phyloP scores from a whole-genome alignment of 1,284 basidiomycete genomes.

The Naganishia liquefaciens region DNA sequence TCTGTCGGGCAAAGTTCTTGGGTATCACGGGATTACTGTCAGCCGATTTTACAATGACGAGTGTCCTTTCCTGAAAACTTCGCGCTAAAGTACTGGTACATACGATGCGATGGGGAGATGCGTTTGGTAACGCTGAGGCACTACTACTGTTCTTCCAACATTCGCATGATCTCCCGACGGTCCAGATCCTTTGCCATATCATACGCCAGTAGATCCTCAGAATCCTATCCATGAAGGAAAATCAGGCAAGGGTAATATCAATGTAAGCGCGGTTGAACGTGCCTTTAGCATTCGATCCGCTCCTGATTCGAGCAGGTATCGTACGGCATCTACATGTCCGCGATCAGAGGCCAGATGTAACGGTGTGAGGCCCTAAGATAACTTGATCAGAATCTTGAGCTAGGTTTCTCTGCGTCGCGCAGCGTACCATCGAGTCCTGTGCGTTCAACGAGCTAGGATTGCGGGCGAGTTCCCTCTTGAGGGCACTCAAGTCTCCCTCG shows the following conservation, averaged over 20 bases:
- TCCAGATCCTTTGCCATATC: conserved; percentile 25
- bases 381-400: not conserved
- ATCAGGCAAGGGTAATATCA: not conserved
- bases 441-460: conserved; percentile 8
- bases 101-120: not conserved
- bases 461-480: conserved; percentile 9
- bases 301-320: conserved; percentile 20
- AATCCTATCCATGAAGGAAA: not conserved
- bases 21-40: too few species aligned
- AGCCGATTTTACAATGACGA: not conserved
- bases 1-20: not conserved
- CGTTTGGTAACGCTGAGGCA: too few species aligned
- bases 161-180: conserved; percentile 12
- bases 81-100: not conserved
- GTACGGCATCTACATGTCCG: conserved; percentile 22
- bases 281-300: conserved; percentile 30
- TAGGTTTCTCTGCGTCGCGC: not conserved
- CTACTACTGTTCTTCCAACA: conserved; percentile 7
- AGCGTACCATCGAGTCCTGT: conserved; percentile 28
- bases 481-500: conserved; percentile 10
- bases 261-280: not conserved
- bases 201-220: conserved; percentile 24
- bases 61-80: not conserved
- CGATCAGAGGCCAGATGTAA: conserved; percentile 32
- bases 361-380: conserved; percentile 30